A percentile compares a stretch with the other conserved stretches of the same genome.
Evolutionary conservation across 2,329 filamentous ascomycete species (phyloP).

Genomic region (Neonectria hederae): DNA sequence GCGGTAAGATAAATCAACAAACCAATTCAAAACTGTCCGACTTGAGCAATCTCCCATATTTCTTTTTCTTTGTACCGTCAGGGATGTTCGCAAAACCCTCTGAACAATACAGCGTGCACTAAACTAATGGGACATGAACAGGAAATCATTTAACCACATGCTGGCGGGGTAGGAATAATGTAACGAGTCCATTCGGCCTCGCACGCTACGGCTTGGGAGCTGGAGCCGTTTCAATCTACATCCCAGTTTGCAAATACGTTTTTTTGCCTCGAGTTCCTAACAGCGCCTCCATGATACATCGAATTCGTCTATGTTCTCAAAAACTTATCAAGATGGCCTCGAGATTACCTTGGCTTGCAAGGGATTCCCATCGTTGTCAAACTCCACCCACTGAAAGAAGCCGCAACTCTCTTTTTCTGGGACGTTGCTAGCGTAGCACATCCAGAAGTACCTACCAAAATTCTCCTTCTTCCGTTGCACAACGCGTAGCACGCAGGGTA

Average conservation of each 20-base stretch:
- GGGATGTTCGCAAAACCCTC: no score
- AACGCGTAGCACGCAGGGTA: constrained; percentile 76
- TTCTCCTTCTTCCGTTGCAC: constrained; percentile 82
- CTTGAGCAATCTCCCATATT: no score
- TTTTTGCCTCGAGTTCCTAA: no score
- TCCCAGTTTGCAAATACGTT: no score
- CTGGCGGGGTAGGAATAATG: background rate
- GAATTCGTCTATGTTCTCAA: background rate
- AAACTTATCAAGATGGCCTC: background rate
- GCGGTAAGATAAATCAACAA: no score
- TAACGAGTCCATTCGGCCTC: no score
- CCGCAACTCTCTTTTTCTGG: constrained; percentile 75
- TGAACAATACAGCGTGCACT: background rate
- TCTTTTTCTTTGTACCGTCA: no score
- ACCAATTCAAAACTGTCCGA: no score
- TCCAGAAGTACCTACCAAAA: constrained; percentile 88
- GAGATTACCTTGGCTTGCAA: constrained; percentile 29
- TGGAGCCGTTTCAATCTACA: no score
- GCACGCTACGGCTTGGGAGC: no score
- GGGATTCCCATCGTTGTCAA: constrained; percentile 87
- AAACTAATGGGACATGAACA: background rate
- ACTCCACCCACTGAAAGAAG: constrained; percentile 87
- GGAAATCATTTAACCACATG: background rate
- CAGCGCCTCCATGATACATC: no score
- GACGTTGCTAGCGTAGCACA: constrained; percentile 82